Base-by-base conservation (phyloP, 1,284 basidiomycete species). In the Gastroboletus turbinatus region DNA sequence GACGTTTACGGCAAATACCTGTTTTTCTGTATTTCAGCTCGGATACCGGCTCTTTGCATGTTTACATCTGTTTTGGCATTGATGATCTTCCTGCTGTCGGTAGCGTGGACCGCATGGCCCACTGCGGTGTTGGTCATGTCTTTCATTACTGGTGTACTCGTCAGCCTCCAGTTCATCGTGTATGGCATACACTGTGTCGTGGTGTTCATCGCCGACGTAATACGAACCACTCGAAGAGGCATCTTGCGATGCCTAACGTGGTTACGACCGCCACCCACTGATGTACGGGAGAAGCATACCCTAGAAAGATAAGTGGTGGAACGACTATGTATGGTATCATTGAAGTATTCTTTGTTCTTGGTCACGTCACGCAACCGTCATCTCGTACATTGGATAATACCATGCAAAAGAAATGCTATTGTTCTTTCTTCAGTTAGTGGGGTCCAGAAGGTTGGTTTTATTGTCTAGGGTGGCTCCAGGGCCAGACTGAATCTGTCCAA, bases 141-240 rank as follows among this genome's bases (percentile, higher is more conserved):
- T 42, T 82, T 81, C 60, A 36, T 79, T 4, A 76, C 84, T 0
- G 86, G 85, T 0, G 35, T 82, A 4, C 66, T 87, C 13, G 73
- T 87, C 73, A 77, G 75, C 5, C 67, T 87, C 47, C 86, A 89
- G 70, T 88, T 85, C 68, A 71, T 88, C 25, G 78, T 85, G n/a
- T 88, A 75, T 60, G 82, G 83, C 1, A 66, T 77, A 40, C 74
- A 78, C 51, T 70, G 74, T 19, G 46, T 57, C 17, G 62, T 67
- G 19, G 50, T 63, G 17, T 46, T 59, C 21, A 17, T 70, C 3
- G 38, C 30, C 27, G 57, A 60, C 3, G 32, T 44, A 7, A 10
- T 32, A 3, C 60, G 64, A 17, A 32, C 11, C 25, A 25, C 59
- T 4, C 58, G 64, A 16, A 63, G 56, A 21, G 53, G 61, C 4